phyloP scores from a whole-genome alignment of 2,329 filamentous ascomycete species.

The Teratosphaeria zuluensis region DNA sequence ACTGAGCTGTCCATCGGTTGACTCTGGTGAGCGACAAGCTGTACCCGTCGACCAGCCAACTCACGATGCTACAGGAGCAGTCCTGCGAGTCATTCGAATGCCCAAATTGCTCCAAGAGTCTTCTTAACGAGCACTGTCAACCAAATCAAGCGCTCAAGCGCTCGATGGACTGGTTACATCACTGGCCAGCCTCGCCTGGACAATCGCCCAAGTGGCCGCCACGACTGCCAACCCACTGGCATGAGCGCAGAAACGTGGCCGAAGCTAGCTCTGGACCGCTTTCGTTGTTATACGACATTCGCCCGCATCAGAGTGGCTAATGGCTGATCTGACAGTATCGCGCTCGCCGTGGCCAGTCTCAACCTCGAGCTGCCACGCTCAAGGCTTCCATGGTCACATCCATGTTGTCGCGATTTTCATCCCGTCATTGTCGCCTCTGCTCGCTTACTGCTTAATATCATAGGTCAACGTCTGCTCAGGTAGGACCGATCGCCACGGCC shows the following conservation, averaged over 20 bases:
- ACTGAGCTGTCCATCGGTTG: too few relatives aligned
- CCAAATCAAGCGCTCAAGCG: too few relatives aligned
- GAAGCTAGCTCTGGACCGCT: not conserved
- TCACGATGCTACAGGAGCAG: too few relatives aligned
- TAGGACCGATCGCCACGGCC: not conserved
- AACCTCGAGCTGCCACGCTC: not conserved
- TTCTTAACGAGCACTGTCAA: too few relatives aligned
- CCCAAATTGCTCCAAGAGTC: too few relatives aligned
- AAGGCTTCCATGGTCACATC: not conserved
- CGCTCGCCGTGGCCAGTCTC: not conserved
- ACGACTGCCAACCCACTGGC: not conserved
- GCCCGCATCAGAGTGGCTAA: not conserved
- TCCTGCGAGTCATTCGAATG: too few relatives aligned
- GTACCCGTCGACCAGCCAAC: too few relatives aligned
- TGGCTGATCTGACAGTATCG: not conserved
- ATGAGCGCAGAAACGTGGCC: not conserved
- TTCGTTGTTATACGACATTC: not conserved
- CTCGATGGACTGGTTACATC: too few relatives aligned
- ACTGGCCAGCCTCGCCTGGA: not conserved
- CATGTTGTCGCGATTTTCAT: not conserved
- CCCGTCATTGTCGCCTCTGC: not conserved
- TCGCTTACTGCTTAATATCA: not conserved
- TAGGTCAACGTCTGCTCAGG: not conserved
- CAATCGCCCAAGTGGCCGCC: not conserved
- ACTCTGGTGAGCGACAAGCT: too few relatives aligned